phyloP scores from a whole-genome alignment of 225 moss, liverwort and hornwort species.

The Pseudisothecium myosuroides region DNA sequence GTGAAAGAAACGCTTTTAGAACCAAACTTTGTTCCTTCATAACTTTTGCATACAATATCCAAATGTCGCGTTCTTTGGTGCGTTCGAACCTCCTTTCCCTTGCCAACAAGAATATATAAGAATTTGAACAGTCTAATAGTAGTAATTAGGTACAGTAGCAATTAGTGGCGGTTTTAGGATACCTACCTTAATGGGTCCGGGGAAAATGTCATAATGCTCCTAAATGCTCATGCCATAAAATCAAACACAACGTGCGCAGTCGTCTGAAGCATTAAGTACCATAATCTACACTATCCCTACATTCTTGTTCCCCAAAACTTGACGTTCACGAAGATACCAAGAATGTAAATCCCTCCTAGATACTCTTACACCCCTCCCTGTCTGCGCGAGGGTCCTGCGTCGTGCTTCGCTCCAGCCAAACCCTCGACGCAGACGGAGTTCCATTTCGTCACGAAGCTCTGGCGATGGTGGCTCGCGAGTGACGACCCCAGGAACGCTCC shows the following conservation, averaged over 20 bases:
- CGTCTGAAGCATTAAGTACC: background rate
- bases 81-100: no score
- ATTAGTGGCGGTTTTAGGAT: no score
- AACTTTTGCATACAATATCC: no score
- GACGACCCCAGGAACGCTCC: background rate
- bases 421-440: background rate
- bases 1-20: no score
- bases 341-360: rapidly evolving
- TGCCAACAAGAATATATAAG: no score
- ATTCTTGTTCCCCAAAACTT: background rate
- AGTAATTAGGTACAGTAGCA: no score
- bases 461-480: slow-evolving; percentile 15
- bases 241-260: background rate
- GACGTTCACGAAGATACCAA: background rate
- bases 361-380: background rate
- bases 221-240: no score
- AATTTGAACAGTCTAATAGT: no score
- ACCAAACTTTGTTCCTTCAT: no score
- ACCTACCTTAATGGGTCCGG: no score
- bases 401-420: background rate
- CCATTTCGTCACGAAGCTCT: background rate
- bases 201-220: no score
- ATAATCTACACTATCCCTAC: rapidly evolving
- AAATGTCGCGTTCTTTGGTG: no score
- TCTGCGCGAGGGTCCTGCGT: background rate